Evolutionary conservation across 2,329 filamentous ascomycete species (phyloP).

Genomic region (Fusarium sp.): DNA sequence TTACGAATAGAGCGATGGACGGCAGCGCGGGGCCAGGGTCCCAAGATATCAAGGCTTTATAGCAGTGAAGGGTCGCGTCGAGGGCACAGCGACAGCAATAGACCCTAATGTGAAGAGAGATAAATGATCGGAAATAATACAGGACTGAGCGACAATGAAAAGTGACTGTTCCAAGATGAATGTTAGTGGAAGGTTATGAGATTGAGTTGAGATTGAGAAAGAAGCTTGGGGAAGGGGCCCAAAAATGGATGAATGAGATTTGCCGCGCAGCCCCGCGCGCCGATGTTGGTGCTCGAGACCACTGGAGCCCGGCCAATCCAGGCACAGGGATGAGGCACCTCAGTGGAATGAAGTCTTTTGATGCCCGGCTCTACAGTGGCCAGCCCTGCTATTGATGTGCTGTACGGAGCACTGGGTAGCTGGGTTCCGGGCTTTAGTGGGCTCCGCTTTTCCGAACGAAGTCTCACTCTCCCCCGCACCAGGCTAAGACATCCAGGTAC

Average conservation of each 20-base stretch:
- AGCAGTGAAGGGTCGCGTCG: conserved; percentile 27
- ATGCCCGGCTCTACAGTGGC: conserved; percentile 15
- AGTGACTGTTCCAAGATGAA: conserved; percentile 20
- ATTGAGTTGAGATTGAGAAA: conserved; percentile 34
- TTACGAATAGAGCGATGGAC: conserved; percentile 14
- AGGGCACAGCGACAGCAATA: conserved; percentile 21
- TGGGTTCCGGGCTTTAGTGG: background rate
- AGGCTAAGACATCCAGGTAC: conserved; percentile 43
- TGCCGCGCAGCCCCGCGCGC: conserved; percentile 42
- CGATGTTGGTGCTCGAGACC: conserved; percentile 10
- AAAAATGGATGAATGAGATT: conserved; percentile 36
- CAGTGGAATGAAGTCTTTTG: conserved; percentile 19
- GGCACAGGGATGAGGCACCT: conserved; percentile 1
- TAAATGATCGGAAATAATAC: background rate
- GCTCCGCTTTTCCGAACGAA: conserved; percentile 48
- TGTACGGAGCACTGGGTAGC: background rate
- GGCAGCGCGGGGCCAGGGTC: conserved; percentile 6
- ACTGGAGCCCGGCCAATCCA: conserved; percentile 12
- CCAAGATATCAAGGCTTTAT: conserved; percentile 13
- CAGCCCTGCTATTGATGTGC: conserved; percentile 7
- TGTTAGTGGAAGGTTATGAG: conserved; percentile 25
- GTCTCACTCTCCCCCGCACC: conserved; percentile 48
- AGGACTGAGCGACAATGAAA: conserved; percentile 26
- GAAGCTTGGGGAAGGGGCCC: conserved; percentile 34
- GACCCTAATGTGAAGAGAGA: background rate